A percentile compares a stretch with the other conserved stretches of the same genome.
Evolutionary conservation across 2,329 filamentous ascomycete genomes (phyloP).

Genomic region (Phialophora expanda): DNA sequence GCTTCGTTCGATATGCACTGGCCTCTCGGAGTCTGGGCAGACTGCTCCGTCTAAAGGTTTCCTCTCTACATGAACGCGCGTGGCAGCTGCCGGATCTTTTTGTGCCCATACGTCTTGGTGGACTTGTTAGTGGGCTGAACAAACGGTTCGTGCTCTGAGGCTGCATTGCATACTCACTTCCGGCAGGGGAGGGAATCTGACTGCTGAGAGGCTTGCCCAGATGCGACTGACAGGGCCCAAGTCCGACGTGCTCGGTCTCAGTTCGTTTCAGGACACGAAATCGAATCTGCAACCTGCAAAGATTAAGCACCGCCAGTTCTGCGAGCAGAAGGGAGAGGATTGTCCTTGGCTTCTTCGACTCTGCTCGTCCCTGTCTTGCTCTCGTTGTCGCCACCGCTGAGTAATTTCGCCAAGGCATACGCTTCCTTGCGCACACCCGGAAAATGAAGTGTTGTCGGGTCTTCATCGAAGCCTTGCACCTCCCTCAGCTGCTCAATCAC

Average conservation of each 20-base stretch:
- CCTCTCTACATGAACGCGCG: constrained; percentile 15
- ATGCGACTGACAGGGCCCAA: neutral
- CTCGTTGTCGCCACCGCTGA: neutral
- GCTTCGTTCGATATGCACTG: constrained; percentile 1
- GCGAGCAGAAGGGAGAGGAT: neutral
- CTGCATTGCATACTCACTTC: neutral
- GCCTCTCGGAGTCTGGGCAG: neutral
- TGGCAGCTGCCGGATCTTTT: constrained; percentile 13
- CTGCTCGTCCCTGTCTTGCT: neutral
- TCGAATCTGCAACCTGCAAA: neutral
- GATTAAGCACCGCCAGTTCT: neutral
- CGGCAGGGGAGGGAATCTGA: neutral
- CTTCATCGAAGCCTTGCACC: neutral
- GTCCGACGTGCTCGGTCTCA: neutral
- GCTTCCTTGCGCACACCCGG: neutral
- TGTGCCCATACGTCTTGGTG: constrained; percentile 4
- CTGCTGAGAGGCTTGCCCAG: neutral
- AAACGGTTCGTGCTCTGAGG: neutral
- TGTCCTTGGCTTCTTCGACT: neutral
- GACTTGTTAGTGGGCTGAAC: neutral
- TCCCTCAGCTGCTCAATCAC: constrained; percentile 2
- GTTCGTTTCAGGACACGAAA: neutral
- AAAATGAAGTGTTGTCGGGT: neutral
- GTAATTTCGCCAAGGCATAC: constrained; percentile 1
- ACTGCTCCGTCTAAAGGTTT: constrained; percentile 21